Conservation (phyloP, 2,329 filamentous ascomycete genomes). For the Claviceps sorghi region DNA sequence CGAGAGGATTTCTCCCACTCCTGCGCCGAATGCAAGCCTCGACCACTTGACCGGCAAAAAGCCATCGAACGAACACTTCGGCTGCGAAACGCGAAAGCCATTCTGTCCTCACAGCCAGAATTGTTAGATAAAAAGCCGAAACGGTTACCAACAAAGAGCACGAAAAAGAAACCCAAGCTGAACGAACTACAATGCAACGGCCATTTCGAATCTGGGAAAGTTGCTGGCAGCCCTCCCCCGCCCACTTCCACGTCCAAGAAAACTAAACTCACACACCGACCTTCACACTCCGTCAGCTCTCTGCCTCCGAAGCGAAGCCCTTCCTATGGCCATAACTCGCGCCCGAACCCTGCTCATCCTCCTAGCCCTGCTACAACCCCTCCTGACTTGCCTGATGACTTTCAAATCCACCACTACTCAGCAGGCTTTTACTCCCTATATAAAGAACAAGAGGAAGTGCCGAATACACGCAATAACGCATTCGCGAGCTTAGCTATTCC, state of each 20-base stretch:
- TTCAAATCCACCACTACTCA: slow-evolving; percentile 55
- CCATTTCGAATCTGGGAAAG: slow-evolving; percentile 40
- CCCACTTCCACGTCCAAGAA: slow-evolving; percentile 53
- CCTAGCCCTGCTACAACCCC: slow-evolving; percentile 67
- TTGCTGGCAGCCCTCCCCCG: slow-evolving; percentile 26
- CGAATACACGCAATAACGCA: slow-evolving; percentile 55
- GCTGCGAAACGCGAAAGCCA: slow-evolving; percentile 28
- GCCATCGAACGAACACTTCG: slow-evolving; percentile 60
- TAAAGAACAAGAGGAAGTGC: slow-evolving; percentile 44
- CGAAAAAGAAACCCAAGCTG: slow-evolving; percentile 80
- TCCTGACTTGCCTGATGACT: slow-evolving; percentile 47
- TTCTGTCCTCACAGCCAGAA: slow-evolving; percentile 20
- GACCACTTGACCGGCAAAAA: slow-evolving; percentile 55
- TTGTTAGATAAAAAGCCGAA: slow-evolving; percentile 56
- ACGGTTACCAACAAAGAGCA: slow-evolving; percentile 61
- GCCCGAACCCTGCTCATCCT: slow-evolving; percentile 43
- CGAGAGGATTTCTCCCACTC: slow-evolving; percentile 63
- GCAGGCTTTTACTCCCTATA: slow-evolving; percentile 62
- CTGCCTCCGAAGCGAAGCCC: slow-evolving; percentile 50
- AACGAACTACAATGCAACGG: slow-evolving; percentile 43
- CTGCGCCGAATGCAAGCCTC: slow-evolving; percentile 77
- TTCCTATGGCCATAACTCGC: slow-evolving; percentile 50
- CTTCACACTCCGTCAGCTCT: slow-evolving; percentile 63
- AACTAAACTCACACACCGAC: slow-evolving; percentile 64
- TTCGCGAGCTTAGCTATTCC: slow-evolving; percentile 64